Percentiles rank a stretch among this genome's conserved stretches.
Evolutionary conservation across 2,329 filamentous ascomycete genomes (phyloP).

Genomic region (Trichophyton verrucosum): DNA sequence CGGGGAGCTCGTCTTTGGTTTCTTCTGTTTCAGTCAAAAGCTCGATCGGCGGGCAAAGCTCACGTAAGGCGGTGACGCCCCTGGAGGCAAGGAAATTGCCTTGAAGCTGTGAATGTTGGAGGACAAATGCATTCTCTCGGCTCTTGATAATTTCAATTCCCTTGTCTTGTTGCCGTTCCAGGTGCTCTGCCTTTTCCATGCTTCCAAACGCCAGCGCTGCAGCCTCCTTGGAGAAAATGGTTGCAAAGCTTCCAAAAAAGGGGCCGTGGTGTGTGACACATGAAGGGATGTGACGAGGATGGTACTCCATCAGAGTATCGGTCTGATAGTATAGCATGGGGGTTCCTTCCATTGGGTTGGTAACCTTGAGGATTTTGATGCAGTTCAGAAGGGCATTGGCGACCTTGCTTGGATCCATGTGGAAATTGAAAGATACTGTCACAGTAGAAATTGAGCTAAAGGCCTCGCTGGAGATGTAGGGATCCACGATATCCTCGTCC

Average conservation of each 20-base stretch:
- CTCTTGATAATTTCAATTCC: neutral
- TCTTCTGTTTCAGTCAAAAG: neutral
- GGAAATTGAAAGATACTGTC: neutral
- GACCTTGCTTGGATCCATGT: neutral
- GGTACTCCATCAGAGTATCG: neutral
- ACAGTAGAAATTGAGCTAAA: neutral
- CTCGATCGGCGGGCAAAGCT: neutral
- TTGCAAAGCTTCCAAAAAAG: neutral
- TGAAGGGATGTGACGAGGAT: neutral
- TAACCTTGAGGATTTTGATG: neutral
- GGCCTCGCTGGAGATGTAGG: neutral
- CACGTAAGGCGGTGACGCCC: neutral
- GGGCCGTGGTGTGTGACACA: neutral
- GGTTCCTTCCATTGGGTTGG: neutral
- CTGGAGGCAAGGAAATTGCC: neutral
- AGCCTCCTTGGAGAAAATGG: neutral
- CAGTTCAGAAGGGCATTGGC: neutral
- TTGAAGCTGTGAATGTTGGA: neutral
- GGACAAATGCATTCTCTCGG: neutral
- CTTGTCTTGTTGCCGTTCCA: neutral
- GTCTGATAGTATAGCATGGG: neutral
- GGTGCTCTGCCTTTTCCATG: conserved; percentile 1
- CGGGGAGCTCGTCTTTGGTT: neutral
- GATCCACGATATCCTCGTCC: neutral
- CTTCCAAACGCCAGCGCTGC: neutral